Percentiles rank a stretch among this genome's conserved stretches.
Evolutionary conservation across 495 filamentous ascomycete genomes (phyloP).

Genomic region (Hypoxylon lenormandii): DNA sequence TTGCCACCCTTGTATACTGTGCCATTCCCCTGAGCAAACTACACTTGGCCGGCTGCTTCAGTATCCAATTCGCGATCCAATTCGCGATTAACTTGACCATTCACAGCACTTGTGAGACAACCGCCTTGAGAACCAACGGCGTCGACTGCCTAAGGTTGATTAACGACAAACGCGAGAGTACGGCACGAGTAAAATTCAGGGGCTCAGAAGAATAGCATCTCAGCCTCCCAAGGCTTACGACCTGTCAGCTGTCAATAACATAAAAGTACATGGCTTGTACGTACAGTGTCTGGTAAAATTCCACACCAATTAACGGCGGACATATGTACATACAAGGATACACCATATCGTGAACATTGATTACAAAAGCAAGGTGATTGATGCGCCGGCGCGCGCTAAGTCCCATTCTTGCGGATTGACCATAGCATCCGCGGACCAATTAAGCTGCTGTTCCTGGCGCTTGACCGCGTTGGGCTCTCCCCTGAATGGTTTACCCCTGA

Average conservation of each 20-base stretch:
- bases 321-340: neutral
- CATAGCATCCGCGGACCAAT: constrained; percentile 62
- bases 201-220: constrained; percentile 16
- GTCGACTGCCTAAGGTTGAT: constrained; percentile 23
- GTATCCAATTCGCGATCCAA: too few species aligned
- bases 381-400: constrained; percentile 36
- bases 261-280: neutral
- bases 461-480: constrained; percentile 48
- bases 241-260: constrained; percentile 11
- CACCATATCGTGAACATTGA: constrained; percentile 15
- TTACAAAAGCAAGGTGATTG: constrained; percentile 23
- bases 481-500: constrained; percentile 26
- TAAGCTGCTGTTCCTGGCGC: constrained; percentile 60
- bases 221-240: constrained; percentile 4
- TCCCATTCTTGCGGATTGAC: constrained; percentile 49
- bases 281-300: constrained; percentile 8
- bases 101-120: too few species aligned
- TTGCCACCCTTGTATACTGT: too few species aligned
- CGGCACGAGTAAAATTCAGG: constrained; percentile 22
- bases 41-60: too few species aligned
- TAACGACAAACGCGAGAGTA: constrained; percentile 8
- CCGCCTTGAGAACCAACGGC: neutral
- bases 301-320: neutral
- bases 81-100: too few species aligned
- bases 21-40: neutral